Evolutionary conservation across 1,139 yeast species (phyloP).

Genomic region (Taiozyma sp.): DNA sequence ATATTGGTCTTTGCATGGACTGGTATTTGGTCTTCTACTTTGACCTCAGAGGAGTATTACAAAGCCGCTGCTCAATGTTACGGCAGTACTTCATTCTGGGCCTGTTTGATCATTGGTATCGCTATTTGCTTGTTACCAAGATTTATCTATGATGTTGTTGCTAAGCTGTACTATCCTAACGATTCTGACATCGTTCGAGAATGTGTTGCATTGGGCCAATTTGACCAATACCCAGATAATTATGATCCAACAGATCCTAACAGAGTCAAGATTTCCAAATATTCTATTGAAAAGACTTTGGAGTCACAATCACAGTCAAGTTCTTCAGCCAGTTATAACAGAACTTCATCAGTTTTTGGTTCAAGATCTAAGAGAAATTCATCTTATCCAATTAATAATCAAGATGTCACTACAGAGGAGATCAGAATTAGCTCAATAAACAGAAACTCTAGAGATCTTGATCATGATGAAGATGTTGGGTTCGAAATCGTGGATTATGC

Average conservation of each 20-base stretch:
- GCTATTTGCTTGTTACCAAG: conserved; percentile 75
- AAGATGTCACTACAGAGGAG: conserved; percentile 23
- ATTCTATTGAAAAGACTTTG: conserved; percentile 18
- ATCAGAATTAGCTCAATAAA: conserved; percentile 24
- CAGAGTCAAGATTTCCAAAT: conserved; percentile 31
- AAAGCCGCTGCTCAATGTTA: conserved; percentile 71
- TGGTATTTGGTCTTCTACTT: conserved; percentile 75
- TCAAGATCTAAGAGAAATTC: conserved; percentile 8
- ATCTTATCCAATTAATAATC: conserved; percentile 18
- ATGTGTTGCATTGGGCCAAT: conserved; percentile 54
- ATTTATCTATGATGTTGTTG: conserved; percentile 58
- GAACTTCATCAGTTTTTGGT: conserved; percentile 15
- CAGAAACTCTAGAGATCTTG: conserved; percentile 19
- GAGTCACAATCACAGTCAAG: conserved; percentile 8
- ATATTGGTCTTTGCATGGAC: conserved; percentile 81
- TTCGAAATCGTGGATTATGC: conserved; percentile 1
- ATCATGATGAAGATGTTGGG: conserved; percentile 3
- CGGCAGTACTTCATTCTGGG: conserved; percentile 79
- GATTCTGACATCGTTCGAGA: conserved; percentile 89
- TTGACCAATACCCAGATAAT: conserved; percentile 42
- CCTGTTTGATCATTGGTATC: conserved; percentile 68
- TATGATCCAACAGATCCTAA: conserved; percentile 64
- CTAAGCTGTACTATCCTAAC: conserved; percentile 60
- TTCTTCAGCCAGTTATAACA: conserved; percentile 11
- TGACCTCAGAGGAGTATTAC: conserved; percentile 64